Evolutionary conservation across 208 protist genomes (phyloP).

Genomic region (Novymonas esmeraldas): DNA sequence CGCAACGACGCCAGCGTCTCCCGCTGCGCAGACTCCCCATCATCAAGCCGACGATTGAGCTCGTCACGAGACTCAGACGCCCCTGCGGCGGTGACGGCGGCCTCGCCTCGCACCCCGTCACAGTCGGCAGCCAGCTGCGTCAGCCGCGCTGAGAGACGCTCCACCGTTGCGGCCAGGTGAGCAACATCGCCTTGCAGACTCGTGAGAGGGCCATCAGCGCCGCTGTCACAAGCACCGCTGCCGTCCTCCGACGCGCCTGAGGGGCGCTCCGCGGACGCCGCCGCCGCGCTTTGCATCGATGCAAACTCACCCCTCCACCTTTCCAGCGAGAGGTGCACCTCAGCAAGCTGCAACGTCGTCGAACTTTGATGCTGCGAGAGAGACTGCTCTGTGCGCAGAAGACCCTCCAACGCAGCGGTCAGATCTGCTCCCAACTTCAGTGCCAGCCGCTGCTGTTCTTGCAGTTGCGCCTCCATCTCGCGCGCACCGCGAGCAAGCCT

Average conservation of each 20-base stretch:
- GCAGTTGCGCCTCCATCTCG: slow-evolving; percentile 18
- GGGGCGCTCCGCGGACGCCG: neutral
- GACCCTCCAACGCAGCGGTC: slow-evolving; percentile 33
- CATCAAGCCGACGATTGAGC: slow-evolving; percentile 1
- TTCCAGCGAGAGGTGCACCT: slow-evolving; percentile 7
- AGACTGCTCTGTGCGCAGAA: slow-evolving; percentile 27
- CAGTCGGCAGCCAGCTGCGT: slow-evolving; percentile 2
- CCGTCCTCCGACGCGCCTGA: neutral
- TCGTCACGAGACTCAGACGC: neutral
- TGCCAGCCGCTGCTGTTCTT: slow-evolving; percentile 24
- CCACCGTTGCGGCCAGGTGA: neutral
- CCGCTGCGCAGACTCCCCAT: slow-evolving; percentile 3
- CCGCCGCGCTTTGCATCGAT: neutral
- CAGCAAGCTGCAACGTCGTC: slow-evolving; percentile 7
- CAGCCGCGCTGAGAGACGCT: neutral
- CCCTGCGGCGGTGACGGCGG: neutral
- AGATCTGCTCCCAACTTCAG: slow-evolving; percentile 35
- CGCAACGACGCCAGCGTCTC: neutral
- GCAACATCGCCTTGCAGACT: neutral
- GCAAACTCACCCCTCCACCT: slow-evolving; percentile 3
- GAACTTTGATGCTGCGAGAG: slow-evolving; percentile 13
- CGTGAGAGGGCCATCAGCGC: neutral
- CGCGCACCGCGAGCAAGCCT: slow-evolving; percentile 4
- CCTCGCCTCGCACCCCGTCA: slow-evolving; percentile 7
- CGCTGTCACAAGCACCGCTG: neutral